These are phyloP conservation scores for Dichotomocladium elegans DNA, from an alignment of 371 early-diverging fungal species.

Conservation along the genomic window DNA sequence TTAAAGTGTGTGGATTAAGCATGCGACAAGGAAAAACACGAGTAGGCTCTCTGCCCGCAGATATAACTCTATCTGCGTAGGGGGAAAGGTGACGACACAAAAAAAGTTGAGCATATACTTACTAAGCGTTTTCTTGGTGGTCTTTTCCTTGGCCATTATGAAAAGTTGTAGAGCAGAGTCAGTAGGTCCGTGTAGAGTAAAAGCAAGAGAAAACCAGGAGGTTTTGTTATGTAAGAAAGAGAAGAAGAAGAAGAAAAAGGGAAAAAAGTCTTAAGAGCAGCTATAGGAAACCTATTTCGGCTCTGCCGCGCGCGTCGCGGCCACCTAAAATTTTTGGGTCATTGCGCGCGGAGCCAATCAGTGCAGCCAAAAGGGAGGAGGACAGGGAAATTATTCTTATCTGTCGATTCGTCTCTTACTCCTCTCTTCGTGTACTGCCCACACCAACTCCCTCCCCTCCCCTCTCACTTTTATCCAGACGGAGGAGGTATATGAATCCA, in stretches of 20 bases:
- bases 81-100: not conserved
- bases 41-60: no score
- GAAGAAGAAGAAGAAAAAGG: conserved; percentile 8
- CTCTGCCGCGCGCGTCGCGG: not conserved
- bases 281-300: not conserved
- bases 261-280: not conserved
- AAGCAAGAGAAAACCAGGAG: conserved; percentile 6
- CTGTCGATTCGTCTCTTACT: no score
- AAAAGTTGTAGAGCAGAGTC: conserved; percentile 14
- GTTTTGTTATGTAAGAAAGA: conserved; percentile 12
- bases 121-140: conserved; percentile 15
- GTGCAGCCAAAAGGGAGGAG: no score
- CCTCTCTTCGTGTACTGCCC: no score
- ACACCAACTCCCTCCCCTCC: not conserved
- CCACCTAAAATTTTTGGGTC: not conserved
- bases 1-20: no score
- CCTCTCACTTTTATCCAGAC: not conserved
- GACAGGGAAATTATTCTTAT: not conserved
- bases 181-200: not conserved
- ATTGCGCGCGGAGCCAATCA: no score
- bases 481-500: no score
- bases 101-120: not conserved
- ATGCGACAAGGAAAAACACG: not conserved
- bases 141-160: conserved; percentile 25
- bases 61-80: no score